Percentiles rank a stretch among this genome's conserved stretches.
Evolutionary conservation across 2,329 filamentous ascomycete species (phyloP).

Genomic region (Aspergillus ustus): DNA sequence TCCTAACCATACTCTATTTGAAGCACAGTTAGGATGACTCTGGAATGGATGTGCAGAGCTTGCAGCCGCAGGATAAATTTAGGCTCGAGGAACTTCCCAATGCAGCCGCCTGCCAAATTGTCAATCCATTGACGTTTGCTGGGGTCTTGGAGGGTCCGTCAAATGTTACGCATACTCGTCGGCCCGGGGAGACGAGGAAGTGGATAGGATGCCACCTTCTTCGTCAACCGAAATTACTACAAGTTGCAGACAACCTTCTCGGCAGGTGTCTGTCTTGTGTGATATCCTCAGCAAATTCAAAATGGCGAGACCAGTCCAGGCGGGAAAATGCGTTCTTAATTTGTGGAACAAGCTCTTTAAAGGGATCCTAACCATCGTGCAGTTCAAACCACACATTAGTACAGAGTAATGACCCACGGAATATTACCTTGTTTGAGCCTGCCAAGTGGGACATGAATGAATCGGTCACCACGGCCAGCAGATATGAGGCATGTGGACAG

Average conservation of each 20-base stretch:
- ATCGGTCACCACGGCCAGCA: not conserved
- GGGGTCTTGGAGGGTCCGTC: not conserved
- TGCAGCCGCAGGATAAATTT: not conserved
- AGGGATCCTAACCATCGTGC: not conserved
- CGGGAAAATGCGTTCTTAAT: not conserved
- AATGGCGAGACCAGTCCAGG: not conserved
- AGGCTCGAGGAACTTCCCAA: not conserved
- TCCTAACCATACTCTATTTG: conserved; percentile 3
- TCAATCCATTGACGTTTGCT: not conserved
- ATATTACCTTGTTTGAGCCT: not conserved
- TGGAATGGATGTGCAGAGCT: not conserved
- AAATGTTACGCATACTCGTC: not conserved
- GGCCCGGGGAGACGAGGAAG: not conserved
- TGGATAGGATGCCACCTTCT: not conserved
- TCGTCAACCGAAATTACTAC: not conserved
- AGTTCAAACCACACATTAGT: not conserved
- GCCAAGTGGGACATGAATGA: not conserved
- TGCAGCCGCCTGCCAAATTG: not conserved
- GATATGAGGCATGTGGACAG: no score
- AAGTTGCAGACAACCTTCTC: not conserved
- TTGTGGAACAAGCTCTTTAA: not conserved
- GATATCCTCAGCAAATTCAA: not conserved
- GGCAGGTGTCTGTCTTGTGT: not conserved
- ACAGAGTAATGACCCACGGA: not conserved
- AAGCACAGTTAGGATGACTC: conserved; percentile 1